Evolutionary conservation across 2,329 filamentous ascomycete species (phyloP).

Genomic region (Claviceps pazoutovae): DNA sequence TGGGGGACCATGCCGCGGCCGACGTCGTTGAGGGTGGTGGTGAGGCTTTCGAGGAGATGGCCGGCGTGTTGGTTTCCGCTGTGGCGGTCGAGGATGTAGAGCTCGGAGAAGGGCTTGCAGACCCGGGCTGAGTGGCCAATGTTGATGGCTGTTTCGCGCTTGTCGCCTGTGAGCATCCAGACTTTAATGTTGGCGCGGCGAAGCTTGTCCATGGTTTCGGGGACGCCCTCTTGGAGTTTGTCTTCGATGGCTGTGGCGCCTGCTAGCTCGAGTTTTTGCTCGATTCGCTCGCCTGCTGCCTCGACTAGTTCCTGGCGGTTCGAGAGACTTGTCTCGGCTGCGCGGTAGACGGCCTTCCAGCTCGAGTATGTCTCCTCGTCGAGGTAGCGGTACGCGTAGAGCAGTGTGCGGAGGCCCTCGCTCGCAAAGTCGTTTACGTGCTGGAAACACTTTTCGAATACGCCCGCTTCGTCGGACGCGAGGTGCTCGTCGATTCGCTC

Average conservation of each 20-base stretch:
- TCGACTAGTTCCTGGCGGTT: slow-evolving; percentile 72
- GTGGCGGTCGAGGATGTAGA: slow-evolving; percentile 61
- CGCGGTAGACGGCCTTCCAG: slow-evolving; percentile 68
- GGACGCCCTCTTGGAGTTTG: slow-evolving; percentile 79
- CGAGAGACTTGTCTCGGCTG: slow-evolving; percentile 70
- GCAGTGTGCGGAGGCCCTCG: slow-evolving; percentile 71
- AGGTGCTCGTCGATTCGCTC: slow-evolving; percentile 45
- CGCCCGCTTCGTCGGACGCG: slow-evolving; percentile 45
- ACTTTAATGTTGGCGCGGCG: slow-evolving; percentile 82
- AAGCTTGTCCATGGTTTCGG: slow-evolving; percentile 82
- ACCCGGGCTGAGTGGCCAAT: slow-evolving; percentile 79
- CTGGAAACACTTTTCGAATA: slow-evolving; percentile 77
- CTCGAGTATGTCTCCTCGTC: slow-evolving; percentile 57
- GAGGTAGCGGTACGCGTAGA: slow-evolving; percentile 70
- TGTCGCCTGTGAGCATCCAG: slow-evolving; percentile 95
- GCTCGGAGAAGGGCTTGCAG: slow-evolving; percentile 55
- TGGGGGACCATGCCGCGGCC: slow-evolving; percentile 58
- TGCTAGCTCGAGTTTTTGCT: slow-evolving; percentile 66
- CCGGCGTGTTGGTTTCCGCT: slow-evolving; percentile 50
- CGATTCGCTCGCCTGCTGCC: slow-evolving; percentile 65
- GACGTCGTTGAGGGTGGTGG: slow-evolving; percentile 51
- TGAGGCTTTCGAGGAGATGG: slow-evolving; percentile 27
- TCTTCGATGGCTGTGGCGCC: slow-evolving; percentile 91
- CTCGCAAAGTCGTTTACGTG: slow-evolving; percentile 82
- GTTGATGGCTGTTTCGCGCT: slow-evolving; percentile 84